A percentile compares a stretch with the other conserved stretches of the same genome.
These are phyloP conservation scores for Diplodia scrobiculata DNA, from an alignment of 2,329 filamentous ascomycete species.

Conservation along the genomic window DNA sequence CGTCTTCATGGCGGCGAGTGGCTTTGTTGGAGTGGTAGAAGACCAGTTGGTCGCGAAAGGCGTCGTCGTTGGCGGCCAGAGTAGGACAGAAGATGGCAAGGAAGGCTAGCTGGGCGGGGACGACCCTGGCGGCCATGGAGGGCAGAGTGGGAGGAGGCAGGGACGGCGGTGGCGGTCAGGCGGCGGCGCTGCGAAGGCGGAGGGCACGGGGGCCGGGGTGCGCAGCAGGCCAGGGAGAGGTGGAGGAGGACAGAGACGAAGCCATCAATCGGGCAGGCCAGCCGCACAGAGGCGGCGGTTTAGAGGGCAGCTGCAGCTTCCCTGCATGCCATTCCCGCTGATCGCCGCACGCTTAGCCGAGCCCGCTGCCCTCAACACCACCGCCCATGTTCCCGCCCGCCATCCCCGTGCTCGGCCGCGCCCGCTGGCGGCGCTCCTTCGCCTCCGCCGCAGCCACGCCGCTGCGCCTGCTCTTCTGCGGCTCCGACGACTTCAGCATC, in stretches of 20 bases:
- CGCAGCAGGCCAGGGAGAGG: neutral
- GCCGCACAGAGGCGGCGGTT: neutral
- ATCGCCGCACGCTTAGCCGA: conserved; percentile 10
- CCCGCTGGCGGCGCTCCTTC: conserved; percentile 29
- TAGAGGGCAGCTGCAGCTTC: neutral
- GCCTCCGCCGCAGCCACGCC: conserved; percentile 48
- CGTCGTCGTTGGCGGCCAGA: conserved; percentile 71
- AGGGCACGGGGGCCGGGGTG: neutral
- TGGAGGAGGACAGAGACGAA: neutral
- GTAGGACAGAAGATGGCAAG: conserved; percentile 94
- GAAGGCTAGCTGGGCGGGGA: conserved; percentile 84
- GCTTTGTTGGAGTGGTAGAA: conserved; percentile 75
- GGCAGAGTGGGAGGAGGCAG: neutral
- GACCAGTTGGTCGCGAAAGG: conserved; percentile 78
- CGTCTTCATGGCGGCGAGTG: conserved; percentile 44
- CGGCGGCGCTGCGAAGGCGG: neutral
- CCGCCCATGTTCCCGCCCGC: neutral
- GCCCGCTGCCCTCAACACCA: conserved; percentile 8
- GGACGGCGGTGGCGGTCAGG: neutral
- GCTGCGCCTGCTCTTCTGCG: conserved; percentile 87
- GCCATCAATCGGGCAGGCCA: neutral
- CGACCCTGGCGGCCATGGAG: conserved; percentile 46
- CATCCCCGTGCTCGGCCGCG: neutral
- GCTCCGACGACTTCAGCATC: conserved; percentile 88
- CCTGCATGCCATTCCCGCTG: conserved; percentile 1